A percentile compares a stretch with the other conserved stretches of the same genome.
These are phyloP conservation scores for Termitomyces sp. DNA, from an alignment of 1,284 basidiomycete genomes.

Conservation along the genomic window DNA sequence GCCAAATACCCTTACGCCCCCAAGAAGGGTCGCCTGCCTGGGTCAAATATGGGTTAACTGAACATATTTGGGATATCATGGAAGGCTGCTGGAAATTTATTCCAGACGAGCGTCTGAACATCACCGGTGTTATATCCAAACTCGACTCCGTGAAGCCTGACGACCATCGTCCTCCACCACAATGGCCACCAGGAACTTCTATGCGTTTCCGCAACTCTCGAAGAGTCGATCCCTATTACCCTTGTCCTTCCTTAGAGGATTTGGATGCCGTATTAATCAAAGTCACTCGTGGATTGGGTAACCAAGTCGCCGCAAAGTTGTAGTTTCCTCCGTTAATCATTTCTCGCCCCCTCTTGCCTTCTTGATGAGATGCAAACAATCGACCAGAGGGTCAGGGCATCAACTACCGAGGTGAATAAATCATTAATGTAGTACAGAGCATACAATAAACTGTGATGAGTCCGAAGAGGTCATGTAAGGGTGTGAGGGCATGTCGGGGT, in stretches of 20 bases:
- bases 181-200: no score
- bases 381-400: not conserved
- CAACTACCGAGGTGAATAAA: not conserved
- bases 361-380: not conserved
- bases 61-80: conserved; percentile 15
- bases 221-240: no score
- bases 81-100: conserved; percentile 12
- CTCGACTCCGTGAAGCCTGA: no score
- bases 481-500: not conserved
- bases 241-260: no score
- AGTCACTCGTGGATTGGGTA: no score
- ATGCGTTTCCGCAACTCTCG: no score
- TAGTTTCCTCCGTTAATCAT: not conserved
- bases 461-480: not conserved
- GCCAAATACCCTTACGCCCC: conserved; percentile 11
- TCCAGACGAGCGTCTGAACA: no score
- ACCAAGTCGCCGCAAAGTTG: no score
- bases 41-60: conserved; percentile 11
- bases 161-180: no score
- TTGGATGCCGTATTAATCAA: no score
- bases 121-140: no score
- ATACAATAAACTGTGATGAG: conserved; percentile 4
- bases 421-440: conserved; percentile 4
- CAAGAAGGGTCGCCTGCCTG: not conserved
- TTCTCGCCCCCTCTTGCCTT: no score